Evolutionary conservation across 257 asterid genomes (phyloP).

Genomic region (Solanum chaucha): DNA sequence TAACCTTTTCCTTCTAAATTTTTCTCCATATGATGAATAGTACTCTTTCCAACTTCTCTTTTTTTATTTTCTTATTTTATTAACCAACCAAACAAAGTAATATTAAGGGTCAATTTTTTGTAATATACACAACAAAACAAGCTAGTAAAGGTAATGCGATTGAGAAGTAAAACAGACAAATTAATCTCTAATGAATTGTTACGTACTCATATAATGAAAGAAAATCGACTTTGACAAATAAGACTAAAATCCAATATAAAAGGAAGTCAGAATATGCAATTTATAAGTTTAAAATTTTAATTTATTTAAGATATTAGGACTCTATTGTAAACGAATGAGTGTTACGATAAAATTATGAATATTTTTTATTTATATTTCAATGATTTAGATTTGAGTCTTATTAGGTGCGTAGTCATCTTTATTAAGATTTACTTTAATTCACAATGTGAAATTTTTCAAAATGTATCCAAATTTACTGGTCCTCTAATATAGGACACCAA

Average conservation of each 20-base stretch:
- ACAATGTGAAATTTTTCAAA: rapidly evolving
- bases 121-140: background rate
- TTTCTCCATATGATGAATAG: background rate
- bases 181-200: background rate
- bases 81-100: background rate
- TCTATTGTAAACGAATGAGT: background rate
- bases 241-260: too few relatives aligned
- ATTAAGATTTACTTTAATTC: background rate
- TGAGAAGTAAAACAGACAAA: background rate
- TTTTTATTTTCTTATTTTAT: background rate
- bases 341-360: background rate
- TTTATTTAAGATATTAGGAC: background rate
- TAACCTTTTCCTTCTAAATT: too few relatives aligned
- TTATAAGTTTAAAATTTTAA: too few relatives aligned
- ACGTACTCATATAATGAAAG: too few relatives aligned
- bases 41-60: too few relatives aligned
- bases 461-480: background rate
- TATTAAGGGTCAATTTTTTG: background rate
- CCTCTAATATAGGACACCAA: background rate
- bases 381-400: background rate
- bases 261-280: too few relatives aligned
- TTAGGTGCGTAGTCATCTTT: background rate
- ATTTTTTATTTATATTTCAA: background rate
- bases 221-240: too few relatives aligned
- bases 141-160: background rate